Evolutionary conservation across 225 moss, liverwort and hornwort species (phyloP).

Genomic region (Straminergon stramineum): DNA sequence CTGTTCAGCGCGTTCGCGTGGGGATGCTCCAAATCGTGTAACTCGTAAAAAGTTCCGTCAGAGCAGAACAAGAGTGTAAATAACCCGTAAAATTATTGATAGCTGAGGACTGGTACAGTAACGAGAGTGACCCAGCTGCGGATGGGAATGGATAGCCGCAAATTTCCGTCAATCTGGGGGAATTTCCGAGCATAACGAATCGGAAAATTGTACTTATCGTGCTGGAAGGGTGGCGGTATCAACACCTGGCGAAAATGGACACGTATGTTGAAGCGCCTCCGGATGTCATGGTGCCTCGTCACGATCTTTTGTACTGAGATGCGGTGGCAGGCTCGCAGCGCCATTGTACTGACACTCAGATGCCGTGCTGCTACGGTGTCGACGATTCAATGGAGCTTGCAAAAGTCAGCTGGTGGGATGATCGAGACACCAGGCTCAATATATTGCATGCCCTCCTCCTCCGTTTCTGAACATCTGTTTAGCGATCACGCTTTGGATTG

Average conservation of each 20-base stretch:
- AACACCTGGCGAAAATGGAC: neutral
- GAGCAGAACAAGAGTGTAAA: neutral
- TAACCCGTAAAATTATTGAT: neutral
- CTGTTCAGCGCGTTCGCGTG: no score
- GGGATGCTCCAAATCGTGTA: no score
- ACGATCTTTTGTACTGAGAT: neutral
- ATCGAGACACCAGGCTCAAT: neutral
- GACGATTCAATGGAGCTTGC: neutral
- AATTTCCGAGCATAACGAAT: neutral
- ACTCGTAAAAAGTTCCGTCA: neutral
- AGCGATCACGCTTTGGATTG: no score
- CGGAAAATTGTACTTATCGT: neutral
- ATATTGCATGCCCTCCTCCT: neutral
- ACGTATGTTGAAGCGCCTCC: neutral
- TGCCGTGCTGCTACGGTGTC: constrained; percentile 5
- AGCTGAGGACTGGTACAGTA: neutral
- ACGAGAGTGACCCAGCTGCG: neutral
- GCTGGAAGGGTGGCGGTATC: neutral
- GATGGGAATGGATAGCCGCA: neutral
- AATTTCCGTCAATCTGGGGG: neutral
- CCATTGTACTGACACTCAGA: neutral
- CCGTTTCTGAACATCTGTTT: neutral
- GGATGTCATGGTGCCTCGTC: neutral
- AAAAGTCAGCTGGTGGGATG: neutral
- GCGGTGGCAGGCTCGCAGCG: constrained; percentile 4